Conservation (phyloP, 495 filamentous ascomycete species). For the Massariosphaeria phaeospora region DNA sequence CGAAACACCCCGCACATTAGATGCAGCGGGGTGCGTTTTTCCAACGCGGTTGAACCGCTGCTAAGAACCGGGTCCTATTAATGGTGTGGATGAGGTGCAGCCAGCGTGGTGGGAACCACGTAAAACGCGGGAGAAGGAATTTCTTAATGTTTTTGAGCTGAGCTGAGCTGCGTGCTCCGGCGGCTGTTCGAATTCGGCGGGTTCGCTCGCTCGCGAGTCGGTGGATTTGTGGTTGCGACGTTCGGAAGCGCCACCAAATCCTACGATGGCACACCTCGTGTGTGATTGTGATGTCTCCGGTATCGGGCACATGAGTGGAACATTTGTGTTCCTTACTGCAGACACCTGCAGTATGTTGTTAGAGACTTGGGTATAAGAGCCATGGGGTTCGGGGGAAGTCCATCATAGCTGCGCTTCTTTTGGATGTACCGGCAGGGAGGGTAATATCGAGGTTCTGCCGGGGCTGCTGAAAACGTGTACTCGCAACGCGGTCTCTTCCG, state of each 20-base stretch:
- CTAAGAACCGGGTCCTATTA: slow-evolving; percentile 15
- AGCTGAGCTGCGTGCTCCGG: too few relatives aligned
- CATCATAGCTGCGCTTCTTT: neutral
- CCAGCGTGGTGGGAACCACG: neutral
- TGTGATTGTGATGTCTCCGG: slow-evolving; percentile 3
- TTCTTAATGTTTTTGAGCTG: neutral
- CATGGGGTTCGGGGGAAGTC: neutral
- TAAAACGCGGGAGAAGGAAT: neutral
- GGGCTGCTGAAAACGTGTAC: neutral
- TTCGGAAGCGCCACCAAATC: slow-evolving; percentile 3
- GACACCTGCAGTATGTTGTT: slow-evolving; percentile 14
- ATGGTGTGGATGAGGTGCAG: neutral
- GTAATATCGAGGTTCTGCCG: neutral
- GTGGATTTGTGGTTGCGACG: neutral
- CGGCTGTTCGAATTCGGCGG: too few relatives aligned
- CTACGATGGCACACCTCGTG: slow-evolving; percentile 13
- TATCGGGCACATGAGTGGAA: slow-evolving; percentile 18
- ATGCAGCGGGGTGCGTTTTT: slow-evolving; percentile 17
- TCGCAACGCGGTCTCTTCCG: neutral
- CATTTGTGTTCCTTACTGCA: neutral
- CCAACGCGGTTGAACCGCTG: neutral
- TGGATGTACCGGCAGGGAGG: neutral
- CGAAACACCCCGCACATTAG: neutral
- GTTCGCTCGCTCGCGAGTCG: too few relatives aligned
- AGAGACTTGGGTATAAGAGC: slow-evolving; percentile 2